Conservation (phyloP, 495 filamentous ascomycete species). For the Aspergillus nidulans region DNA sequence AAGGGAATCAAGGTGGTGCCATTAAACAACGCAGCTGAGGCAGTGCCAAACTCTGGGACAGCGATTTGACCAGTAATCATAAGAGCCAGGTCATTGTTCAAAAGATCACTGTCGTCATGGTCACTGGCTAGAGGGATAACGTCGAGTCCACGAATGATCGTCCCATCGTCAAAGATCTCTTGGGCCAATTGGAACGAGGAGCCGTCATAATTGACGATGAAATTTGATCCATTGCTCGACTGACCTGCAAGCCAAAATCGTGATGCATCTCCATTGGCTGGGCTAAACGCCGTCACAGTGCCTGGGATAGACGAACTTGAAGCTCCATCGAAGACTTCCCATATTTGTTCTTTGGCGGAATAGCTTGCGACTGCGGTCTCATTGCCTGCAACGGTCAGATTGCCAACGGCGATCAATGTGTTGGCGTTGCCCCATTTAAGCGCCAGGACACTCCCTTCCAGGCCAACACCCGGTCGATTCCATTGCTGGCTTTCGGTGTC, state of each 20-base stretch:
- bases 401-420: constrained; percentile 69
- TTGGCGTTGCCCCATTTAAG: constrained; percentile 71
- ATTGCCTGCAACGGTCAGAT: constrained; percentile 63
- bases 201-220: constrained; percentile 72
- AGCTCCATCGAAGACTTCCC: constrained; percentile 63
- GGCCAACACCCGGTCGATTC: constrained; percentile 63
- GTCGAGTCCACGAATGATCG: constrained; percentile 72
- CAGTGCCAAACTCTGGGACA: constrained; percentile 71
- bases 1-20: constrained; percentile 74
- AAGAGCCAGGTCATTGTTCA: constrained; percentile 65
- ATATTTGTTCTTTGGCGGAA: constrained; percentile 56
- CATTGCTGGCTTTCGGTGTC: constrained; percentile 64
- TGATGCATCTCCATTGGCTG: constrained; percentile 60
- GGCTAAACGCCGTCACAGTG: constrained; percentile 67
- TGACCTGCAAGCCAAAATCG: constrained; percentile 77
- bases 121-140: constrained; percentile 63
- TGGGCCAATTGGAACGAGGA: constrained; percentile 54
- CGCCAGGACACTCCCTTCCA: constrained; percentile 63
- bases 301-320: constrained; percentile 61
- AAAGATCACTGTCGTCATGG: constrained; percentile 59
- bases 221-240: constrained; percentile 61
- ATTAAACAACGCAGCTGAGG: constrained; percentile 84
- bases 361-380: constrained; percentile 69
- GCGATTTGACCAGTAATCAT: constrained; percentile 76
- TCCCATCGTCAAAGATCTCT: constrained; percentile 55